Evolutionary conservation across 2,329 filamentous ascomycete genomes (phyloP), one percentile per base, ranked within the genome.

Genomic region (Fusarium tricinctum): DNA sequence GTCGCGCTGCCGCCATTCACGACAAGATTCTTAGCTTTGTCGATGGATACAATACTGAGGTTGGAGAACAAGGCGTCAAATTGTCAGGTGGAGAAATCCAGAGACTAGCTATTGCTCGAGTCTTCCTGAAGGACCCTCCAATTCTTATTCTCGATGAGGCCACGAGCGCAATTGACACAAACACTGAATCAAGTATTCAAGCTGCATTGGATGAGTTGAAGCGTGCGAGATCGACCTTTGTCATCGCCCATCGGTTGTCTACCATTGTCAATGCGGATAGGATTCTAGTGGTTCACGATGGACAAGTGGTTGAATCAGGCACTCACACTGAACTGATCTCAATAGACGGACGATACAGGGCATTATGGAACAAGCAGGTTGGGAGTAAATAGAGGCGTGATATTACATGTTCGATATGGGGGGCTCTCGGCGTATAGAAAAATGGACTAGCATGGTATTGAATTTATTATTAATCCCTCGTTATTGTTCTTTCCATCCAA

Each of bases 81-180:
- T 78, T 88, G 7, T 85, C 82, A 3, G 86, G 86, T 1, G 86
- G 86, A 1, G 86, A 89, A 66, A 81, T 83, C 17, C 87, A 89
- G 66, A 81, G 86, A 1, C 76, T 88, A 1, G 85, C 84, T 0
- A 85, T 88, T 28, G 86, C 86, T 1, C 78, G 86, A 5, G 86
- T 86, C 0, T 77, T 89, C 9, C 76, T 88, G 1, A 81, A 85
- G 5, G 81, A 82, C 8, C 86, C 86, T 1, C 82, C 83, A 1
- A 89, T 92, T 45, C 78, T 92, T 1, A 86, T 93, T 13, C 80
- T 89, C 3, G 90, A 92, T 63, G 89, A 92, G 77, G 89, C 89
- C 0, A 92, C 89, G 0, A 87, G 85, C 32, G 86, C 88, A 1
- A 69, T 82, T 23, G 79, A 82, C 44, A 77, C 78, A 3, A 72